Conservation (phyloP, 148 eudicot genomes). For the Vaccinium vitisidaea region DNA sequence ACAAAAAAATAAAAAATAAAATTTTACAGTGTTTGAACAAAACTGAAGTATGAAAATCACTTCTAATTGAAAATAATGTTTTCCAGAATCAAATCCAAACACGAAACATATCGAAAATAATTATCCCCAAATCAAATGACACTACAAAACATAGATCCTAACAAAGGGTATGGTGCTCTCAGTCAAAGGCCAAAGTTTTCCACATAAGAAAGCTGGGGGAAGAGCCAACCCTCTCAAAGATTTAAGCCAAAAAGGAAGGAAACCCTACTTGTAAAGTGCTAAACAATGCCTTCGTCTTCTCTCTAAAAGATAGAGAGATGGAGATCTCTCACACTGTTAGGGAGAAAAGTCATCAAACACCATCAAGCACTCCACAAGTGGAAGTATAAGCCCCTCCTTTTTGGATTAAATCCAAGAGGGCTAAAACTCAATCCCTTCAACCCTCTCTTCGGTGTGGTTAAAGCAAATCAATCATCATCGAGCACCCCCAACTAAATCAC, state of each 20-base stretch:
- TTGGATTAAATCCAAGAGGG: constrained; percentile 19
- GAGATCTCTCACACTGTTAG: neutral
- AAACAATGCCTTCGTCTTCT: constrained; percentile 24
- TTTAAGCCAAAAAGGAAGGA: constrained; percentile 1
- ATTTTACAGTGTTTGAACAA: too few relatives aligned
- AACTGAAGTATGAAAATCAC: too few relatives aligned
- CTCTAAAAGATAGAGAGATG: neutral
- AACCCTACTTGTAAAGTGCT: neutral
- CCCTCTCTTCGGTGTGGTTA: constrained; percentile 46
- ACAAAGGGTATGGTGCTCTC: neutral
- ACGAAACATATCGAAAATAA: neutral
- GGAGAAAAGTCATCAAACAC: constrained; percentile 31
- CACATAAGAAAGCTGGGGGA: constrained; percentile 30
- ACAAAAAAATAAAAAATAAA: too few relatives aligned
- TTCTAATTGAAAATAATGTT: too few relatives aligned
- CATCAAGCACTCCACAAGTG: constrained; percentile 9
- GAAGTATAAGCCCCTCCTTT: neutral
- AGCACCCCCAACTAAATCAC: constrained; percentile 19
- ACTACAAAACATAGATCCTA: neutral
- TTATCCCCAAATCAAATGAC: neutral
- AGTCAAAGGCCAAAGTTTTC: constrained; percentile 24
- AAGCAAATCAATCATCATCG: constrained; percentile 48
- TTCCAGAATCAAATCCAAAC: too few relatives aligned
- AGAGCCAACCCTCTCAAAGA: neutral
- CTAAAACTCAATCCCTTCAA: neutral